These are phyloP conservation scores for Volvariella volvacea DNA, from an alignment of 1,284 basidiomycete species.

Conservation along the genomic window DNA sequence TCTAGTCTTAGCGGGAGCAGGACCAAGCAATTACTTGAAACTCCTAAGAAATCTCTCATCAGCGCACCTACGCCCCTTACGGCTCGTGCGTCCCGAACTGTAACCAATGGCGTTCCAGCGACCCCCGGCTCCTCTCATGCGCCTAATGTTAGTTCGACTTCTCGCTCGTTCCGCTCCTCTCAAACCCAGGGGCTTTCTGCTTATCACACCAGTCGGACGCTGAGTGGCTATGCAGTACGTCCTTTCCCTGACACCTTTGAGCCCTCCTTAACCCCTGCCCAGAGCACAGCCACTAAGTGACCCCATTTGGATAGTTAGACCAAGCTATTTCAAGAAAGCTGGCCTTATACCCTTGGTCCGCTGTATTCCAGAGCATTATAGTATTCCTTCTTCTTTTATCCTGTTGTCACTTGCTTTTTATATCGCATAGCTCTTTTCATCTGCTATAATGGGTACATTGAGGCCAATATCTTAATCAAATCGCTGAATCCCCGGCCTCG, in stretches of 20 bases:
- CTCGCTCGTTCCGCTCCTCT: constrained; percentile 47
- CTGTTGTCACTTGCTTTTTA: constrained; percentile 8
- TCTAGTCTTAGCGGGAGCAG: constrained; percentile 45
- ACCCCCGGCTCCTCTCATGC: constrained; percentile 53
- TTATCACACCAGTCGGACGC: constrained; percentile 47
- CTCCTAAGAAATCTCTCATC: constrained; percentile 81
- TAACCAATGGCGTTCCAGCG: constrained; percentile 40
- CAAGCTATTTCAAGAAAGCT: neutral
- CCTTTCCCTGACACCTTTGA: neutral
- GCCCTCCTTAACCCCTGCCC: too few species aligned
- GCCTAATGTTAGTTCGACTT: constrained; percentile 40
- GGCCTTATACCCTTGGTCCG: constrained; percentile 9
- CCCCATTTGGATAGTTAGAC: neutral
- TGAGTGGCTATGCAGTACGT: constrained; percentile 47
- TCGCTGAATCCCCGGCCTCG: constrained; percentile 52
- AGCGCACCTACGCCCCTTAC: constrained; percentile 79
- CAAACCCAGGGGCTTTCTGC: constrained; percentile 46
- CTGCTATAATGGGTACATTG: constrained; percentile 1
- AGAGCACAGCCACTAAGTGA: too few species aligned
- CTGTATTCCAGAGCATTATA: constrained; percentile 14
- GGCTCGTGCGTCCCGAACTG: constrained; percentile 57
- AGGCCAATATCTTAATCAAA: constrained; percentile 16
- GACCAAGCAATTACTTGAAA: constrained; percentile 55
- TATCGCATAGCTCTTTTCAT: constrained; percentile 12
- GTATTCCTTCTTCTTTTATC: constrained; percentile 12